Percentiles rank a stretch among this genome's conserved stretches.
Conservation (phyloP, 2,329 filamentous ascomycete genomes). For the Elsinoe australis region DNA sequence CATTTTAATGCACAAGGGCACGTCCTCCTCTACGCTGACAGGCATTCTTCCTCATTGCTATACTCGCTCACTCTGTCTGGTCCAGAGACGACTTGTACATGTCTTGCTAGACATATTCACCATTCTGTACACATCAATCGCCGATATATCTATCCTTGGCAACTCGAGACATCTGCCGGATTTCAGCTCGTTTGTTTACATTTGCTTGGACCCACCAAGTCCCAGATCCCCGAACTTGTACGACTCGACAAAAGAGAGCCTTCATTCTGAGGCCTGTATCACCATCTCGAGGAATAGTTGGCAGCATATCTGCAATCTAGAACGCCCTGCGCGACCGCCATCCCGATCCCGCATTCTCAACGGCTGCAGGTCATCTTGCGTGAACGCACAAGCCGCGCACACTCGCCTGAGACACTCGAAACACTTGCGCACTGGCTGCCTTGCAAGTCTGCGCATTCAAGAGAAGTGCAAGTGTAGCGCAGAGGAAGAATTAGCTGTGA, state of each 20-base stretch:
- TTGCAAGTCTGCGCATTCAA: not conserved
- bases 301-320: not conserved
- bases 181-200: conserved; percentile 11
- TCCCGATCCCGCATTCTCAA: conserved; percentile 5
- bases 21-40: not conserved
- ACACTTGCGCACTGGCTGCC: not conserved
- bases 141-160: no score
- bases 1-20: not conserved
- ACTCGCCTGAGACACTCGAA: not conserved
- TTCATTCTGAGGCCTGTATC: no score
- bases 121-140: not conserved
- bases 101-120: not conserved
- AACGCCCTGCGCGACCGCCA: not conserved
- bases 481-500: no score
- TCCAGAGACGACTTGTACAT: conserved; percentile 7
- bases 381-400: not conserved
- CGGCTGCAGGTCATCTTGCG: conserved; percentile 6
- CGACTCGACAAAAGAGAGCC: not conserved
- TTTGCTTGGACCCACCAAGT: not conserved
- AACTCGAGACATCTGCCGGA: not conserved
- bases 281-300: no score
- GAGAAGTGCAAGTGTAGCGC: not conserved
- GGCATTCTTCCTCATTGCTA: not conserved
- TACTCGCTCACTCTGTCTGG: not conserved
- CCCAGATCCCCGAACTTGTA: not conserved